These are phyloP conservation scores for Aspergillus nanangensis DNA, from an alignment of 495 filamentous ascomycete genomes.

Conservation along the genomic window DNA sequence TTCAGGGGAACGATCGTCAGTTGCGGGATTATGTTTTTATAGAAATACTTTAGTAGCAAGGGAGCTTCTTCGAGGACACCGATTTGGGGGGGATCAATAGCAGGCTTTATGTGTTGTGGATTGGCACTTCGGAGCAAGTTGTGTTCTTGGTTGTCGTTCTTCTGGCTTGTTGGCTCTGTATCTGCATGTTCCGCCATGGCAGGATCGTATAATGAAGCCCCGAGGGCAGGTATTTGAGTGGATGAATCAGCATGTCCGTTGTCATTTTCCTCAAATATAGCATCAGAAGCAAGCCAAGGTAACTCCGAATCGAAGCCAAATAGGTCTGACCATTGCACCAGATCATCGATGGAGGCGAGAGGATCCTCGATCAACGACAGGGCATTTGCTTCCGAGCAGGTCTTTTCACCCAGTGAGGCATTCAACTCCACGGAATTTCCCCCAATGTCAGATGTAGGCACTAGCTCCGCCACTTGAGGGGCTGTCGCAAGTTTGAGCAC, in stretches of 20 bases:
- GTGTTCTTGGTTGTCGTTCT: too few species aligned
- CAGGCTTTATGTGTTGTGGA: not conserved
- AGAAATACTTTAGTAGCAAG: slow-evolving; percentile 25
- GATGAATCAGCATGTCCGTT: too few species aligned
- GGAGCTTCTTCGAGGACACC: slow-evolving; percentile 17
- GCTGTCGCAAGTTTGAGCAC: slow-evolving; percentile 19
- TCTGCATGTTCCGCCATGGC: too few species aligned
- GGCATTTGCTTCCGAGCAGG: not conserved
- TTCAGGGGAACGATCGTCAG: slow-evolving; percentile 28
- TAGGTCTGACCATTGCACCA: slow-evolving; percentile 30
- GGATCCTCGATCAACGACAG: slow-evolving; percentile 13
- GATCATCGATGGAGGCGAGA: slow-evolving; percentile 26
- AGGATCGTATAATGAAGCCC: too few species aligned
- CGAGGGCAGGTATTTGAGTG: too few species aligned
- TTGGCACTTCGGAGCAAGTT: too few species aligned
- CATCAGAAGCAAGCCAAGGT: not conserved
- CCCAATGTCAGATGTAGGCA: not conserved
- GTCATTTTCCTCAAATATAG: too few species aligned
- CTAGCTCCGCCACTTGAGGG: not conserved
- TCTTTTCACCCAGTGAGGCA: not conserved
- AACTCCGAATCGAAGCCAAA: slow-evolving; percentile 23
- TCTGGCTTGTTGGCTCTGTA: too few species aligned
- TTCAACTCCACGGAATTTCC: not conserved
- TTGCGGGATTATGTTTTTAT: slow-evolving; percentile 26
- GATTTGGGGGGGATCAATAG: slow-evolving; percentile 8